These are phyloP conservation scores for Sedum album DNA, from an alignment of 164 flowering plant genomes.

Conservation along the genomic window DNA sequence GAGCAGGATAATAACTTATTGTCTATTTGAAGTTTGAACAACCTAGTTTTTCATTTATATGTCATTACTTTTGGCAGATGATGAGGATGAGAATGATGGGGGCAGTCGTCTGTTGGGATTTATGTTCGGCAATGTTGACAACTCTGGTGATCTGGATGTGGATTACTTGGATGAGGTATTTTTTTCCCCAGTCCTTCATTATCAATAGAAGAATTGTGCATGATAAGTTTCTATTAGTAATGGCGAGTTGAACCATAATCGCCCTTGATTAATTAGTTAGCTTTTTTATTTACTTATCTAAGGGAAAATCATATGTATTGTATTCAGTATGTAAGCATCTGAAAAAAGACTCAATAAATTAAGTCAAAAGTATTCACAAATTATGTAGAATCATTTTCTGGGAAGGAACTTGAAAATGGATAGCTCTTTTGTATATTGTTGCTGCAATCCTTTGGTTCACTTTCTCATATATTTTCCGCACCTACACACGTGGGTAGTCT, in stretches of 20 bases:
- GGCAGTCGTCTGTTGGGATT: conserved; percentile 76
- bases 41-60: too few relatives aligned
- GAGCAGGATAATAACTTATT: too few relatives aligned
- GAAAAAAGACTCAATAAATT: not conserved
- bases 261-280: not conserved
- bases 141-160: conserved; percentile 84
- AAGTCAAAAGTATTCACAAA: not conserved
- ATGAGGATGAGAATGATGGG: conserved; percentile 53
- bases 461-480: too few relatives aligned
- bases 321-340: not conserved
- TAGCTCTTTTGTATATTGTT: not conserved
- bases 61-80: too few relatives aligned
- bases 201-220: not conserved
- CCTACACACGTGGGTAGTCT: too few relatives aligned
- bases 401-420: too few relatives aligned
- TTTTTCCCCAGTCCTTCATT: not conserved
- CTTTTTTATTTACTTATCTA: not conserved
- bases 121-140: conserved; percentile 97
- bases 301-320: too few relatives aligned
- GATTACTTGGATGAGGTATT: conserved; percentile 96
- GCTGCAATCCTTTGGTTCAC: too few relatives aligned
- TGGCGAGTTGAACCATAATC: not conserved
- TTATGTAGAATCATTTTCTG: not conserved
- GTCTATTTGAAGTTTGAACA: too few relatives aligned
- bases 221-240: not conserved